Evolutionary conservation across 1,139 yeast genomes (phyloP), one percentile per base, ranked within the genome.

Genomic region (Diutina neorugosa): DNA sequence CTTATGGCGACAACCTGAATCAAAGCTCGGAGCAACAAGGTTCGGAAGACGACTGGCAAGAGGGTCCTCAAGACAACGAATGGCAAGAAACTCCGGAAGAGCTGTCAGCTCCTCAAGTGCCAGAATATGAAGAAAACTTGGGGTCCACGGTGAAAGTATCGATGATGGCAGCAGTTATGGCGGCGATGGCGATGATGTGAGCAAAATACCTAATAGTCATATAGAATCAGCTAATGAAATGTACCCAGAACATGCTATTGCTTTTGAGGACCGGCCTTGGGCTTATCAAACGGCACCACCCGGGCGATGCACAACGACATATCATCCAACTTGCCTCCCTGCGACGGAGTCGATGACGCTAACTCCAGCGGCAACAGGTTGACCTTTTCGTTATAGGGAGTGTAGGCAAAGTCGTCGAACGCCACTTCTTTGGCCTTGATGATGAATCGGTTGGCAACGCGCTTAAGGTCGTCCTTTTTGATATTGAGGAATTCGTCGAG

Each of bases 301-400:
- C 68, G 68, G 14, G 81, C 81, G 21, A 78, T 65, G 55, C 80
- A 75, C 12, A 78, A 64, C 0, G 81, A 73, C 70, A 77, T 78
- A 59, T 79, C 84, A 60, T 79, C 84, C 54, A 78, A 64, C 57
- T 78, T 78, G 0, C 84, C 84, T 1, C 84, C 84, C 46, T 71
- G 65, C 54, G 75, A 74, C 46, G 64, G 66, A n/a, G 65, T 63
- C 3, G 74, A 70, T 54, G 57, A 65, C 44, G 63, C 60, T 49
- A 61, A 63, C 46, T 63, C 64, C 50, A 46, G 50, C 14, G 77
- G 76, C 54, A 77, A 69, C 20, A 71, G 63, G 59, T 76, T 77
- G 16, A 79, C 77, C 60, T 68, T 74, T 59, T 76, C 81, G 55
- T 77, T 78, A 58, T 78, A 78, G 1, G 84, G 84, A 27, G 81